Conservation (phyloP, 495 filamentous ascomycete genomes). For the Chaetomium tenue region DNA sequence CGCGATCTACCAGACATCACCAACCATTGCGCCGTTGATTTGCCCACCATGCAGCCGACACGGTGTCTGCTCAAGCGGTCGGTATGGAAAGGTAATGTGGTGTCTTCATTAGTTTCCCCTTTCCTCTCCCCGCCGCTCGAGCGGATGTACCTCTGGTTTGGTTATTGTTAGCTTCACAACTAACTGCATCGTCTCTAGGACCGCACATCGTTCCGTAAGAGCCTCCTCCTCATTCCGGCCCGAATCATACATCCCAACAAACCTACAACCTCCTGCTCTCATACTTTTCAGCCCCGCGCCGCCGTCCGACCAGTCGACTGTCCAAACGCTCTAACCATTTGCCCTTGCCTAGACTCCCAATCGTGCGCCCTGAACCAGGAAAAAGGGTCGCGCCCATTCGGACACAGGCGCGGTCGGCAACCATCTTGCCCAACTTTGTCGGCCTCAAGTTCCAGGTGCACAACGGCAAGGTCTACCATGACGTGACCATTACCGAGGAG, state of each 20-base stretch:
- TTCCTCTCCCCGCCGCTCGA: background rate
- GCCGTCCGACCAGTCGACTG: background rate
- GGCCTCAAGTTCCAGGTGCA: slow-evolving; percentile 90
- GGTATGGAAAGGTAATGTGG: slow-evolving; percentile 56
- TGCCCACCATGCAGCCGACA: slow-evolving; percentile 54
- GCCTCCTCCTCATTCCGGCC: background rate
- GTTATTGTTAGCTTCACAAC: background rate
- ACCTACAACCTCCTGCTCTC: background rate
- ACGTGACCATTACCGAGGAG: slow-evolving; percentile 87
- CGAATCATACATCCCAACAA: background rate
- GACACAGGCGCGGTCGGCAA: slow-evolving; percentile 85
- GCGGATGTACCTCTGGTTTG: background rate
- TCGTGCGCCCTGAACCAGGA: slow-evolving; percentile 60
- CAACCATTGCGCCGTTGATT: slow-evolving; percentile 24
- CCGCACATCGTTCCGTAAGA: slow-evolving; percentile 73
- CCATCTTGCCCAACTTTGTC: slow-evolving; percentile 94
- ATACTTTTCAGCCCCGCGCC: background rate
- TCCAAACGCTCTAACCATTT: slow-evolving; percentile 21
- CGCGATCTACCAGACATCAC: background rate
- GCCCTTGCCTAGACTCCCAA: slow-evolving; percentile 54
- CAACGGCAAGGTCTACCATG: slow-evolving; percentile 91
- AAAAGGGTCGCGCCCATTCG: slow-evolving; percentile 68
- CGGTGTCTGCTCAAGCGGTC: slow-evolving; percentile 54
- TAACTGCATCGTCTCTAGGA: slow-evolving; percentile 40
- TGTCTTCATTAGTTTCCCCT: background rate